Percentiles rank a stretch among this genome's conserved stretches.
These are phyloP conservation scores for Cucumis melo DNA, from an alignment of 306 rosid genomes.

Conservation along the genomic window DNA sequence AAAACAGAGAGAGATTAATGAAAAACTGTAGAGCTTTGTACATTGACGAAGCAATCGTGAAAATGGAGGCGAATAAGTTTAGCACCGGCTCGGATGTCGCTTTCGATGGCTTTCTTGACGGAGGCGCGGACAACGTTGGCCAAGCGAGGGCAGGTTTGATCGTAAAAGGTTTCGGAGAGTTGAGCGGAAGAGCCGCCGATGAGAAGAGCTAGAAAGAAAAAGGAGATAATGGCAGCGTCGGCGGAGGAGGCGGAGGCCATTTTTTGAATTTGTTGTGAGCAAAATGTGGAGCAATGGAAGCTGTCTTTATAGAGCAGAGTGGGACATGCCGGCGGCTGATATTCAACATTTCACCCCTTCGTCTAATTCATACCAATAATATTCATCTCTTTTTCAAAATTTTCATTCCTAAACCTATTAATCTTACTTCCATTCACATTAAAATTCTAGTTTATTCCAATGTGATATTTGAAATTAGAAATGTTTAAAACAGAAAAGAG, in stretches of 20 bases:
- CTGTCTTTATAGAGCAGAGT: not conserved
- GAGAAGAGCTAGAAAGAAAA: not conserved
- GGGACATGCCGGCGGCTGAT: not conserved
- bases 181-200: not conserved
- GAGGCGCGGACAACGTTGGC: not conserved
- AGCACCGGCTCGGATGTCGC: not conserved
- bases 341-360: too few species aligned
- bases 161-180: not conserved
- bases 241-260: not conserved
- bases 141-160: not conserved
- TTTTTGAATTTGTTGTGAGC: not conserved
- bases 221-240: not conserved
- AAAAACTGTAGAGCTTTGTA: not conserved
- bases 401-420: too few species aligned
- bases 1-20: not conserved
- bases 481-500: not conserved
- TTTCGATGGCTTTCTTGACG: not conserved
- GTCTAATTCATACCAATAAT: too few species aligned
- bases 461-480: not conserved
- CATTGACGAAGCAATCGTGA: slow-evolving; percentile 4
- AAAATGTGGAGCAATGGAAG: not conserved
- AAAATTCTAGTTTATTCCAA: not conserved
- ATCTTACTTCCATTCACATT: too few species aligned
- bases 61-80: slow-evolving; percentile 1
- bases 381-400: too few species aligned